phyloP scores from a whole-genome alignment of 306 rosid genomes.

The Rosa rugosa region DNA sequence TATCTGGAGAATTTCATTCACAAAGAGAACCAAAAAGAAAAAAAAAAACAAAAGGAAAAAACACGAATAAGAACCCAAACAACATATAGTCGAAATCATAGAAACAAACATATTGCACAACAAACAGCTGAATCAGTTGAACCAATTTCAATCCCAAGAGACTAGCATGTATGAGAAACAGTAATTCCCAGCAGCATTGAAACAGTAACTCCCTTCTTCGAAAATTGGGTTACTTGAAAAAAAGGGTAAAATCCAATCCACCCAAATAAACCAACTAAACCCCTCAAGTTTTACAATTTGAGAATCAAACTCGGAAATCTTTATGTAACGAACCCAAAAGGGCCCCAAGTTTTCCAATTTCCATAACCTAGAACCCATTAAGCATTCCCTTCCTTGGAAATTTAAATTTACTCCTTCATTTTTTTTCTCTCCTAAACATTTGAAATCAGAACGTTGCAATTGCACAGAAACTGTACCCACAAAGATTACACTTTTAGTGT shows the following conservation, averaged over 20 bases:
- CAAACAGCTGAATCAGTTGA: slow-evolving; percentile 10
- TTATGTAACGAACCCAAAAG: background rate
- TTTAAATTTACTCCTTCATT: background rate
- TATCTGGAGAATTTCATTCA: slow-evolving; percentile 45
- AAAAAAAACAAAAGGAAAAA: slow-evolving; percentile 28
- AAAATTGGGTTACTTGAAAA: background rate
- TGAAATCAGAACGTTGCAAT: background rate
- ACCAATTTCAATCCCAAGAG: background rate
- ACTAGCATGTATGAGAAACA: background rate
- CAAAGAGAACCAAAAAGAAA: slow-evolving; percentile 11
- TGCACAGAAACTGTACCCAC: background rate
- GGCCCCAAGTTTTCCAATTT: background rate
- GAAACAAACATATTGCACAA: background rate
- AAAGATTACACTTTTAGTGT: background rate
- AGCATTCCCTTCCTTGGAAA: background rate
- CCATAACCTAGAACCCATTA: background rate
- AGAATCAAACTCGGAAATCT: background rate
- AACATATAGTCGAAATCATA: slow-evolving; percentile 23
- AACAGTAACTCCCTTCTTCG: background rate
- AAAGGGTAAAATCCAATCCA: background rate
- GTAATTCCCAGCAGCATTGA: slow-evolving; percentile 1
- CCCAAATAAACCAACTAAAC: background rate
- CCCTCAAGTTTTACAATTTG: background rate
- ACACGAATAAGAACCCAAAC: slow-evolving; percentile 52
- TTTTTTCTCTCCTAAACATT: background rate